These are phyloP conservation scores for Xylariales sp. DNA, from an alignment of 2,329 filamentous ascomycete species.

Conservation along the genomic window DNA sequence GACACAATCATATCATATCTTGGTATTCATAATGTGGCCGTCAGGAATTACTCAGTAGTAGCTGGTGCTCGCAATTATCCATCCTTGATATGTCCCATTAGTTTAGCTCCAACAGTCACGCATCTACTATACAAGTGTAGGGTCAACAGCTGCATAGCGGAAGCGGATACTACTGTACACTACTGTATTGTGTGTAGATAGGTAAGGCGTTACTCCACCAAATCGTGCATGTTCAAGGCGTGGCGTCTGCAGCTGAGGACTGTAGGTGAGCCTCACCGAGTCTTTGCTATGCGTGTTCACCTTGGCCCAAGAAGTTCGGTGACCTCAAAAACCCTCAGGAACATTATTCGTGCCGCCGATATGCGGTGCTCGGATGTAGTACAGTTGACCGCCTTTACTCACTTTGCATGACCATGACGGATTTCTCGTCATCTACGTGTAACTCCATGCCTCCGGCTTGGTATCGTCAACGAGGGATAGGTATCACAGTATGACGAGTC, in stretches of 20 bases:
- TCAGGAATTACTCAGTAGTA: not conserved
- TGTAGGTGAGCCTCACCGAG: conserved; percentile 37
- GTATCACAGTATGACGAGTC: conserved; percentile 16
- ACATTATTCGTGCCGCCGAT: conserved; percentile 15
- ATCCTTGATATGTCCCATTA: conserved; percentile 4
- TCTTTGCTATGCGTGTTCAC: conserved; percentile 26
- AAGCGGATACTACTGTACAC: conserved; percentile 9
- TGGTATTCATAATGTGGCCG: not conserved
- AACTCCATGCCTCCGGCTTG: conserved; percentile 16
- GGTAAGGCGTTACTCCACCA: conserved; percentile 10
- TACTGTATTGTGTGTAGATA: conserved; percentile 4
- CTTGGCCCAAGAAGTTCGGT: conserved; percentile 12
- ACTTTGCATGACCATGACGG: conserved; percentile 24
- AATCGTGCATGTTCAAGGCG: conserved; percentile 26
- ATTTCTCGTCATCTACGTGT: conserved; percentile 4
- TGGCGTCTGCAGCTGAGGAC: conserved; percentile 33
- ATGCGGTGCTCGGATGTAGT: conserved; percentile 27
- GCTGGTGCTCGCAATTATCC: not conserved
- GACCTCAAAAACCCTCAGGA: conserved; percentile 4
- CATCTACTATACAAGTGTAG: conserved; percentile 3
- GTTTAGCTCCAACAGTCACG: conserved; percentile 25
- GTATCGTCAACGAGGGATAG: conserved; percentile 3
- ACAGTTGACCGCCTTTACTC: conserved; percentile 34
- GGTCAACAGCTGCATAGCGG: conserved; percentile 12
- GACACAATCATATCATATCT: conserved; percentile 15